These are phyloP conservation scores for Rauvolfia tetraphylla DNA, from an alignment of 257 asterid species.

Conservation along the genomic window DNA sequence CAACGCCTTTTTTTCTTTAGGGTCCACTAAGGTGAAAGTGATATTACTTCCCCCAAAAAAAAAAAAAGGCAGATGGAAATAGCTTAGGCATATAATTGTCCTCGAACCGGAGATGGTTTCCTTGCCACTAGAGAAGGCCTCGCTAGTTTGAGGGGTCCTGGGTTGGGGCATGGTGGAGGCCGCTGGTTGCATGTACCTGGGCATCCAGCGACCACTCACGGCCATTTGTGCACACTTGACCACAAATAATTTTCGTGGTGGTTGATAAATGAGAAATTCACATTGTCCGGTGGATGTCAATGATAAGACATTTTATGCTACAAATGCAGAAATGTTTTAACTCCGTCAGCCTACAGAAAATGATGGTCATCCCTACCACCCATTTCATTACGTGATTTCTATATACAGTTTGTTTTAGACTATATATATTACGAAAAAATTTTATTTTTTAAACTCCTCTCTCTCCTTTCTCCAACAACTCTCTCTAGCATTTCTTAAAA, in stretches of 20 bases:
- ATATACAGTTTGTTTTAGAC: too few relatives aligned
- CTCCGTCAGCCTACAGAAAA: too few relatives aligned
- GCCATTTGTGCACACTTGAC: not conserved
- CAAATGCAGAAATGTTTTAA: not conserved
- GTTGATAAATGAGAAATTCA: not conserved
- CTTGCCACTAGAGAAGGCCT: not conserved
- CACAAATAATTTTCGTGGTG: constrained; percentile 3
- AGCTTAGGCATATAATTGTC: not conserved
- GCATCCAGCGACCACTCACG: not conserved
- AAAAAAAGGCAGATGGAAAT: not conserved
- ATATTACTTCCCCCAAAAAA: not conserved
- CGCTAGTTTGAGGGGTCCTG: not conserved
- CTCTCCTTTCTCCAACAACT: too few relatives aligned
- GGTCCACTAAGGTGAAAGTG: not conserved
- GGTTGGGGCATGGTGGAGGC: too few relatives aligned
- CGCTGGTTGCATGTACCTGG: too few relatives aligned
- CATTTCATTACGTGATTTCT: too few relatives aligned
- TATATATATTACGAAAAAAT: too few relatives aligned
- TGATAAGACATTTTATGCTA: not conserved
- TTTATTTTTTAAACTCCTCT: too few relatives aligned
- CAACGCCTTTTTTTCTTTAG: not conserved
- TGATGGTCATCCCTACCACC: too few relatives aligned
- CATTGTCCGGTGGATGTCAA: not conserved
- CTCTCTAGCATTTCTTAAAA: too few relatives aligned
- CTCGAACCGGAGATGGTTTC: not conserved